A percentile compares a stretch with the other conserved stretches of the same genome.
Conservation (phyloP, 371 early-diverging fungal species). For the Lichtheimia ramosa region DNA sequence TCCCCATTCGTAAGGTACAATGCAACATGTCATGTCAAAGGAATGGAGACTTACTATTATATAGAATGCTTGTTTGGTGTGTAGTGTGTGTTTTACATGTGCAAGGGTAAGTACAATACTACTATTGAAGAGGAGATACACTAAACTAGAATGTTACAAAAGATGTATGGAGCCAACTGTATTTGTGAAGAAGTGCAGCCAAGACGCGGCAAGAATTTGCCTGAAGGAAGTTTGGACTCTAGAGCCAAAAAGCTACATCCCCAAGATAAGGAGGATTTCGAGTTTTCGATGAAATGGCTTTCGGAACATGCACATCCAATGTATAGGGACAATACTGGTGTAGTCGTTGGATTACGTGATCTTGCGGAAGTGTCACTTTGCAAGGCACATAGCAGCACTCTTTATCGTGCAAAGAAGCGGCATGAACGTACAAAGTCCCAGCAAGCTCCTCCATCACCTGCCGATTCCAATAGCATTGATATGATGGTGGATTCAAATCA, state of each 20-base stretch:
- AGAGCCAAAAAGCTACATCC: slow-evolving; percentile 46
- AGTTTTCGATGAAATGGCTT: slow-evolving; percentile 49
- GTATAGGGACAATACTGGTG: slow-evolving; percentile 34
- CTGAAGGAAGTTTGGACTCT: slow-evolving; percentile 45
- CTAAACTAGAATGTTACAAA: not conserved
- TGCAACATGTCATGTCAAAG: not conserved
- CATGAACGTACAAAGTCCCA: slow-evolving; percentile 29
- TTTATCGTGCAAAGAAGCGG: slow-evolving; percentile 53
- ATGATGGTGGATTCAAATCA: not conserved
- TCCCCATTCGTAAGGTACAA: slow-evolving; percentile 33
- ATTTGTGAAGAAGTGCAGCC: slow-evolving; percentile 49
- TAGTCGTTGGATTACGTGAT: slow-evolving; percentile 32
- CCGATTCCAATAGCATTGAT: slow-evolving; percentile 34
- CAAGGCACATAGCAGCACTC: slow-evolving; percentile 52
- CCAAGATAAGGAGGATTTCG: slow-evolving; percentile 45
- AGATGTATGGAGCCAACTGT: slow-evolving; percentile 49
- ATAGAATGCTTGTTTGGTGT: slow-evolving; percentile 56
- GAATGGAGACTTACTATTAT: not conserved
- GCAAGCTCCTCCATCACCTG: slow-evolving; percentile 48
- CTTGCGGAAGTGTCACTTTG: slow-evolving; percentile 50
- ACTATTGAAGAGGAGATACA: slow-evolving; percentile 1
- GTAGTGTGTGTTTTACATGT: slow-evolving; percentile 52
- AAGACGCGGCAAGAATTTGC: slow-evolving; percentile 53
- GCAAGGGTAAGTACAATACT: slow-evolving; percentile 30
- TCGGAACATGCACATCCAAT: slow-evolving; percentile 40